Conservation (phyloP, 192 early-diverging fungal species). For the Allomyces javanicus region DNA sequence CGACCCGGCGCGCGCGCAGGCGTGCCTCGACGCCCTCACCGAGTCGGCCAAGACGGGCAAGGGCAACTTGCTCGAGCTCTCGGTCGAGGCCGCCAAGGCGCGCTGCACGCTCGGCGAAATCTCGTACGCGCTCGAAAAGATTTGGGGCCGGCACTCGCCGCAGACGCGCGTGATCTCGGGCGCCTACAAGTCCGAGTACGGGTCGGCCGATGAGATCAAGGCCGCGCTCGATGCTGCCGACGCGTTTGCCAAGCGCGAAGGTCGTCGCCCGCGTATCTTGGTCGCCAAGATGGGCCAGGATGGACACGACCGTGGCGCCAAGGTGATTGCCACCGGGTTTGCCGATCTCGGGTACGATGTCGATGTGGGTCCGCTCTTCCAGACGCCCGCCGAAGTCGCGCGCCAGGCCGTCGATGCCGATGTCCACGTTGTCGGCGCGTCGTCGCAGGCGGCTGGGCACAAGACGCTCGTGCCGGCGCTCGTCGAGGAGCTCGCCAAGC, state of each 20-base stretch:
- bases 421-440: slow-evolving; percentile 71
- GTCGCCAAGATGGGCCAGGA: slow-evolving; percentile 90
- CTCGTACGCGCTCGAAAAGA: slow-evolving; percentile 52
- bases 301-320: slow-evolving; percentile 82
- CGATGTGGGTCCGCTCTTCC: slow-evolving; percentile 71
- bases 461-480: slow-evolving; percentile 68
- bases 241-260: slow-evolving; percentile 44
- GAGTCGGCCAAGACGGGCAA: slow-evolving; percentile 38
- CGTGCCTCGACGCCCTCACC: slow-evolving; percentile 40
- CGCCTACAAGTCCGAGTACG: slow-evolving; percentile 68
- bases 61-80: slow-evolving; percentile 53
- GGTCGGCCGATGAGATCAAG: slow-evolving; percentile 36
- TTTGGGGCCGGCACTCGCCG: slow-evolving; percentile 69
- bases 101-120: slow-evolving; percentile 78
- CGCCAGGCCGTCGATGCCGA: slow-evolving; percentile 77
- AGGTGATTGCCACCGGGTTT: slow-evolving; percentile 77
- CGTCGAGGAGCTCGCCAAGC: slow-evolving; percentile 50
- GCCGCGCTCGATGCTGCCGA: slow-evolving; percentile 42
- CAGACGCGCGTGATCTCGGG: slow-evolving; percentile 61
- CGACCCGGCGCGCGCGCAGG: slow-evolving; percentile 27
- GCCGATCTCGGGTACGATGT: slow-evolving; percentile 83
- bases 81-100: slow-evolving; percentile 51
- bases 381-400: slow-evolving; percentile 74
- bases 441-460: slow-evolving; percentile 75
- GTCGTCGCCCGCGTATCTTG: slow-evolving; percentile 70